Evolutionary conservation across 2,329 filamentous ascomycete genomes (phyloP), one percentile per base, ranked within the genome.

Genomic region (Neonectria ditissima): DNA sequence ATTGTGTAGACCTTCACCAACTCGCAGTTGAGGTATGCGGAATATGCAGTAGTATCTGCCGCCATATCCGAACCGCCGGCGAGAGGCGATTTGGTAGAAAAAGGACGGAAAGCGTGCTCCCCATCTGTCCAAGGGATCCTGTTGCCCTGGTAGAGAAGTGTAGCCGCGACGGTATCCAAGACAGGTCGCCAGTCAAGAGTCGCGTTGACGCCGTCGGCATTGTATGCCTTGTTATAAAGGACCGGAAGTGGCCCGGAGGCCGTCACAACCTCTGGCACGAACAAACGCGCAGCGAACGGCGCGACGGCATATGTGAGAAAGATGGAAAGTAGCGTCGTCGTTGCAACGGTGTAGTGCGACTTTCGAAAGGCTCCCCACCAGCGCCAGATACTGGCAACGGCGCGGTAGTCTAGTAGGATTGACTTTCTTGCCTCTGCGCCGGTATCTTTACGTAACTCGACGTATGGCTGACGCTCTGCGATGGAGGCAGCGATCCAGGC

Each of bases 381-480:
- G 6, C 63, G 63, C 51, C 45, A 63, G 13, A 65, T 24, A 16
- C 45, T 39, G 16, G 65, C 55, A 3, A 45, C 43, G 9, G 58
- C 53, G 8, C 59, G 59, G 24, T 67, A 67, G 22, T 67, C 65
- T 6, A 67, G n/a, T 1, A 67, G 18, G 8, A 67, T 58, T 1
- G 65, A 65, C 5, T 34, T 20, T 22, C 45, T 63, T 26, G 65
- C 59, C 3, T 51, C 30, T 3, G 59, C 47, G 3, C 65, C 65
- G 14, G 26, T 18, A 18, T 43, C 43, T 14, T 60, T 63, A 10
- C 65, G 65, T 11, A 67, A 53, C 32, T 67, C 65, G 14, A 65
- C 65, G 22, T 58, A 67, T 13, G 65, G 65, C 13, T 67, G 65
- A 6, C 65, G 65, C 26, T 67, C 65, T 28, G 65, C 56, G 14